Base-by-base conservation (phyloP, 768 basidiomycete genomes). In the Epithele typhae region DNA sequence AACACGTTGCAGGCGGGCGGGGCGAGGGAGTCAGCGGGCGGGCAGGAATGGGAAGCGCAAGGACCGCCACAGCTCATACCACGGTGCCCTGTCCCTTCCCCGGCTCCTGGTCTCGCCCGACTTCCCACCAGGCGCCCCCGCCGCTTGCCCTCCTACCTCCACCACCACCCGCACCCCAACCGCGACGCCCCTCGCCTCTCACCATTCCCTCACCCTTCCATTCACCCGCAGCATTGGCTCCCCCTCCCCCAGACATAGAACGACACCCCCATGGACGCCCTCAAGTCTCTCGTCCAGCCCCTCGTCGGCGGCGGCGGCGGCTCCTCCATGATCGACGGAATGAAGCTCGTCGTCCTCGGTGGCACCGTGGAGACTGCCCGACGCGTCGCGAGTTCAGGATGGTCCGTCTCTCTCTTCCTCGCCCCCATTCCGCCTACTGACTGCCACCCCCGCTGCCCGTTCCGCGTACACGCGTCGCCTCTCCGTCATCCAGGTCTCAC, bases 271-370 rank as follows among this genome's bases (percentile, higher is more conserved):
- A 89, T 90, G 87, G 87, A 90, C 72, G 81, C 77, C 50, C 72
- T 89, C 71, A 86, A 82, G 70, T 88, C 84, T 43, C 79, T 90
- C 63, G 77, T 88, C 45, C 82, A 85, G 61, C 87, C 87, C 51
- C 81, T 90, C 63, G 81, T 87, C 57, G 82, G 81, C 67, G 80
- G 81, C 66, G 78, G 75, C 61, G 82, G 78, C 37, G 78, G 82
- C 55, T 85, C 83, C 22, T 87, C 85, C 40, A 79, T 90, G 72
- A 77, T 92, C 66, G 88, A 92, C 60, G 89, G 87, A 54, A 82
- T 90, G 74, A 92, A 92, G 69, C 85, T 91, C 61, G 89, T 92
- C 67, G 86, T 91, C 37, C 74, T 92, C 41, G 88, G 88, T 48
- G 88, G 88, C 46, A 90, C 89, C 1, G 89, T 92, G 48, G 88